Conservation (phyloP, 148 eudicot genomes). For the Nepenthes mirabilis region DNA sequence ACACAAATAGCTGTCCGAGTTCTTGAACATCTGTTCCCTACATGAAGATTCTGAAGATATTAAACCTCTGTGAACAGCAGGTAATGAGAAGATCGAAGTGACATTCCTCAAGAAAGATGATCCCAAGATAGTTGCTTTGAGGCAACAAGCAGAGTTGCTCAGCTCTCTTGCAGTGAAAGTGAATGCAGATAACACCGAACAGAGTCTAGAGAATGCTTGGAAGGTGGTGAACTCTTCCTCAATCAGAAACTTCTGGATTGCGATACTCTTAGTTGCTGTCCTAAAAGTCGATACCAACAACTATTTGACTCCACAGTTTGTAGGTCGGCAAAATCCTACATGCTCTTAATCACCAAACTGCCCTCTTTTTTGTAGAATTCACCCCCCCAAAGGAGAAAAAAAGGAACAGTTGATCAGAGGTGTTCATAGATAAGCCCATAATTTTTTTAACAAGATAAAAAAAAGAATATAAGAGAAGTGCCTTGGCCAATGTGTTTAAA, state of each 20-base stretch:
- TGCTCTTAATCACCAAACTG: too few relatives aligned
- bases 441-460: too few relatives aligned
- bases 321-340: too few relatives aligned
- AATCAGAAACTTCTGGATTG: background rate
- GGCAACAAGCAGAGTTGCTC: constrained; percentile 87
- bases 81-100: constrained; percentile 33
- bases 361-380: too few relatives aligned
- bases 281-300: too few relatives aligned
- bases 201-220: constrained; percentile 93
- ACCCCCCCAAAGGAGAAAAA: too few relatives aligned
- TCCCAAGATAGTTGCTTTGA: constrained; percentile 62
- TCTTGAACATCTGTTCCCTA: background rate
- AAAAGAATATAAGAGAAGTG: too few relatives aligned
- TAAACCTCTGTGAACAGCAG: constrained; percentile 10
- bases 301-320: too few relatives aligned
- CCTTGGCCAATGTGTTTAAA: background rate
- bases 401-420: too few relatives aligned
- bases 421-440: too few relatives aligned
- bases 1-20: too few relatives aligned
- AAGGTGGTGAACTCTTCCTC: constrained; percentile 25
- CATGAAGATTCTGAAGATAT: background rate
- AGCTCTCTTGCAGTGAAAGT: constrained; percentile 85
- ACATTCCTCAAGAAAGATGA: constrained; percentile 77
- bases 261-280: too few relatives aligned
- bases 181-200: constrained; percentile 54